These are phyloP conservation scores for Sclerotinia glacialis DNA, from an alignment of 2,329 filamentous ascomycete species.

Conservation along the genomic window DNA sequence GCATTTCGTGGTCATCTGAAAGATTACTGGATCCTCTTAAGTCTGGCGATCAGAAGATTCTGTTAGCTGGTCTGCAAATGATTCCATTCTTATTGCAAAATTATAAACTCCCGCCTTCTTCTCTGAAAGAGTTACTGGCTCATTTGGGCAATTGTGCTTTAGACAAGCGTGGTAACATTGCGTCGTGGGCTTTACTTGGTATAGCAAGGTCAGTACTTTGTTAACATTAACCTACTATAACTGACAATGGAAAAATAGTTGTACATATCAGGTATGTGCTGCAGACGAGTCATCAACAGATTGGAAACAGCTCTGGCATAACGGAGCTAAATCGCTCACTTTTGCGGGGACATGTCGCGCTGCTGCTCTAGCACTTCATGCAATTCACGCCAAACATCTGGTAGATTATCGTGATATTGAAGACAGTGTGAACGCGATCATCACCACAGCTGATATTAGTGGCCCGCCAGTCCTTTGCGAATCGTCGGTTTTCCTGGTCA, in stretches of 20 bases:
- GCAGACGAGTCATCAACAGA: constrained; percentile 42
- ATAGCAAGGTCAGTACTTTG: constrained; percentile 63
- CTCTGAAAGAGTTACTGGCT: constrained; percentile 54
- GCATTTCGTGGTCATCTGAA: constrained; percentile 29
- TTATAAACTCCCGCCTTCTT: constrained; percentile 48
- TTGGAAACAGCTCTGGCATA: constrained; percentile 76
- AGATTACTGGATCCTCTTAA: constrained; percentile 34
- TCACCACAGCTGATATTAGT: constrained; percentile 75
- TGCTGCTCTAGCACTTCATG: constrained; percentile 66
- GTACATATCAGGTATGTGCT: constrained; percentile 46
- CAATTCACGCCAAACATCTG: constrained; percentile 64
- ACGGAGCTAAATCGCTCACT: constrained; percentile 67
- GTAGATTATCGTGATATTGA: constrained; percentile 65
- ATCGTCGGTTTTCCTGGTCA: constrained; percentile 71
- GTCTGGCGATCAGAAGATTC: constrained; percentile 30
- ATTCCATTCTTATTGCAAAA: constrained; percentile 50
- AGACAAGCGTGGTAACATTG: constrained; percentile 65
- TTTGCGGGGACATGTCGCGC: constrained; percentile 70
- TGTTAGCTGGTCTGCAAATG: constrained; percentile 48
- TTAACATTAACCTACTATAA: background rate
- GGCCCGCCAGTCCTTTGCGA: constrained; percentile 79
- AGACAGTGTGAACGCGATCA: constrained; percentile 68
- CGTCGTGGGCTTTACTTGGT: constrained; percentile 83
- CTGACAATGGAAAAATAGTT: constrained; percentile 41
- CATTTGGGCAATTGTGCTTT: constrained; percentile 58